Conservation (phyloP, 441 rosid genomes). For the Bruguiera hainesii region DNA sequence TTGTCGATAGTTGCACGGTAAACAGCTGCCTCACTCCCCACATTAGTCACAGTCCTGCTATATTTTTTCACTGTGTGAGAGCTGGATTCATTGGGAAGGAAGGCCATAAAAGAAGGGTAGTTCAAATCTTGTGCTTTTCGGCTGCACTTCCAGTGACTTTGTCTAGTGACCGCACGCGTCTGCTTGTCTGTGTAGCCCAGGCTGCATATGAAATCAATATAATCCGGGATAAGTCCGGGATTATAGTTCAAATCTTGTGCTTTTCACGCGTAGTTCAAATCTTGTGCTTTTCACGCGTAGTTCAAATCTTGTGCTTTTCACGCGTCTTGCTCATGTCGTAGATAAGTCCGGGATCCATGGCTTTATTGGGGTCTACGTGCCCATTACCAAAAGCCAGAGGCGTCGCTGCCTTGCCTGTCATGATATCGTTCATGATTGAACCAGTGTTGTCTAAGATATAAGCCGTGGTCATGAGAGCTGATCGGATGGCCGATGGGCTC, state of each 20-base stretch:
- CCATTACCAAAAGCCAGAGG: conserved; percentile 67
- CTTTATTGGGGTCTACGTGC: conserved; percentile 55
- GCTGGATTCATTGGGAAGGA: conserved; percentile 29
- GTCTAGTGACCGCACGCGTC: conserved; percentile 31
- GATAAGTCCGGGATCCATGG: conserved; percentile 69
- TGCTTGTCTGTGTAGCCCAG: conserved; percentile 37
- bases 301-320: too few relatives aligned
- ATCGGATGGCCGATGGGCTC: conserved; percentile 82
- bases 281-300: too few relatives aligned
- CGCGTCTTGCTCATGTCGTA: conserved; percentile 41
- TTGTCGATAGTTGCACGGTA: not conserved
- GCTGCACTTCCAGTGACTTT: conserved; percentile 39
- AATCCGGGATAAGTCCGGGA: conserved; percentile 28
- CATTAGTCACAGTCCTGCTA: conserved; percentile 52
- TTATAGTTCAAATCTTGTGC: too few relatives aligned
- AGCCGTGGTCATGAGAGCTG: conserved; percentile 85
- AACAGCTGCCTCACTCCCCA: conserved; percentile 37
- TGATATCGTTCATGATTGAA: conserved; percentile 1
- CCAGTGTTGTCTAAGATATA: conserved; percentile 37
- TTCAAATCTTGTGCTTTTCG: conserved; percentile 40
- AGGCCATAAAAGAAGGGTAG: conserved; percentile 58
- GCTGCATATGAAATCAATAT: conserved; percentile 51
- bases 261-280: too few relatives aligned
- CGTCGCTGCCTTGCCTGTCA: conserved; percentile 34
- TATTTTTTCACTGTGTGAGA: conserved; percentile 33